Conservation (phyloP, 768 basidiomycete genomes). For the Amanita molliuscula region DNA sequence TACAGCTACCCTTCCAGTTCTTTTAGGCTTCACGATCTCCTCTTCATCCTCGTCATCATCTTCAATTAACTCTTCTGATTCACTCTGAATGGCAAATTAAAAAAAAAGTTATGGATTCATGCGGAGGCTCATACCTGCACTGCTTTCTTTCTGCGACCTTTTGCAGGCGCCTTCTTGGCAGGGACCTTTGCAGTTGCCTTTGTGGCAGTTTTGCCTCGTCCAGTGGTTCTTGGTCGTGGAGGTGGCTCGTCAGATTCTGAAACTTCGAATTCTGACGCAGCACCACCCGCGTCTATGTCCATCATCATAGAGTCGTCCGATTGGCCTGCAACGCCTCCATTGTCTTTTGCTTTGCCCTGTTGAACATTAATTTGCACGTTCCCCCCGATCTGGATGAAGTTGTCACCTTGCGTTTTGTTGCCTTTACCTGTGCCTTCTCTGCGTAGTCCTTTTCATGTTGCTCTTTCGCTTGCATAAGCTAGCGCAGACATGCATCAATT, state of each 20-base stretch:
- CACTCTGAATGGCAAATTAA: conserved; percentile 17
- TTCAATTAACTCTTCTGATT: conserved; percentile 41
- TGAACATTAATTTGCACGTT: background rate
- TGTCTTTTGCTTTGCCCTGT: conserved; percentile 37
- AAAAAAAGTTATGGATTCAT: background rate
- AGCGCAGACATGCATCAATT: background rate
- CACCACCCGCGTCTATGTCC: conserved; percentile 48
- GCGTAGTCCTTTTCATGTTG: conserved; percentile 54
- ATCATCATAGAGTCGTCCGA: conserved; percentile 76
- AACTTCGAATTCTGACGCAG: conserved; percentile 44
- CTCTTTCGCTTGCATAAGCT: conserved; percentile 67
- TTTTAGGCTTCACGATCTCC: conserved; percentile 42
- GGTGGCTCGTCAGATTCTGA: conserved; percentile 36
- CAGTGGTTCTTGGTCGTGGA: conserved; percentile 21
- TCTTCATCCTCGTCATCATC: conserved; percentile 41
- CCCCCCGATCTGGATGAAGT: background rate
- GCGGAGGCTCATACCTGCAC: conserved; percentile 18
- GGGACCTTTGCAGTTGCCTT: conserved; percentile 21
- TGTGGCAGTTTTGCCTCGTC: conserved; percentile 18
- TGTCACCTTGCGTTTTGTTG: conserved; percentile 33
- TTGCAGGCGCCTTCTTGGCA: conserved; percentile 32
- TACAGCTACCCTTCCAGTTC: conserved; percentile 54
- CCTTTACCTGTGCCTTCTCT: conserved; percentile 30
- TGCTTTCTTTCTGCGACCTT: conserved; percentile 45
- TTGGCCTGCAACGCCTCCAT: conserved; percentile 30